Percentiles rank a stretch among this genome's conserved stretches.
Evolutionary conservation across 768 basidiomycete genomes (phyloP).

Genomic region (Cystofilobasidium bisporidii): DNA sequence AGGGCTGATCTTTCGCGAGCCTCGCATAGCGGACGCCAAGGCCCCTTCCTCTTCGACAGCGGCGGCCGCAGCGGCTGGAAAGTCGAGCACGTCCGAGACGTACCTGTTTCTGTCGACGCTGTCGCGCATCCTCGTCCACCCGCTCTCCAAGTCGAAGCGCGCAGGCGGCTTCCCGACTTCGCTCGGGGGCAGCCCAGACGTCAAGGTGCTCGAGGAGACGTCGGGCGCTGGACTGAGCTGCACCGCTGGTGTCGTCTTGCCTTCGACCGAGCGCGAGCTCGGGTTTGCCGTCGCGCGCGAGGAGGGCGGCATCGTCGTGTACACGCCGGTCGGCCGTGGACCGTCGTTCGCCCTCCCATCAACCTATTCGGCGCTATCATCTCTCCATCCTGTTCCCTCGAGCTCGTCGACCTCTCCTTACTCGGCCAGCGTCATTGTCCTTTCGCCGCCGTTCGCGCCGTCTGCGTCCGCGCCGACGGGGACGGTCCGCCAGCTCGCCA

Average conservation of each 20-base stretch:
- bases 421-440: slow-evolving; percentile 64
- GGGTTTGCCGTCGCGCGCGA: neutral
- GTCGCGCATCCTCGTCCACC: neutral
- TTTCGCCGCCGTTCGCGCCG: slow-evolving; percentile 72
- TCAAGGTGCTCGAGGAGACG: slow-evolving; percentile 70
- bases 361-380: slow-evolving; percentile 49
- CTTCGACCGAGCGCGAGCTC: neutral
- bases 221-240: slow-evolving; percentile 71
- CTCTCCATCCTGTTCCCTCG: neutral
- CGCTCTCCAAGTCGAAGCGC: neutral
- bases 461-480: slow-evolving; percentile 57
- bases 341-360: neutral
- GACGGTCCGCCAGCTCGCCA: slow-evolving; percentile 63
- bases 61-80: neutral
- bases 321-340: slow-evolving; percentile 41
- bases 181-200: slow-evolving; percentile 42
- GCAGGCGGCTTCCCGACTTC: neutral
- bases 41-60: neutral
- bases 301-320: slow-evolving; percentile 69
- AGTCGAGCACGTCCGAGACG: slow-evolving; percentile 1
- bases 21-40: slow-evolving; percentile 30
- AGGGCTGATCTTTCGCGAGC: slow-evolving; percentile 75
- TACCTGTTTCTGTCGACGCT: slow-evolving; percentile 1
- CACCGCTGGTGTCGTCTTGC: slow-evolving; percentile 39
- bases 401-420: neutral